These are phyloP conservation scores for Lentinula sp. DNA, from an alignment of 768 basidiomycete genomes.

Conservation along the genomic window DNA sequence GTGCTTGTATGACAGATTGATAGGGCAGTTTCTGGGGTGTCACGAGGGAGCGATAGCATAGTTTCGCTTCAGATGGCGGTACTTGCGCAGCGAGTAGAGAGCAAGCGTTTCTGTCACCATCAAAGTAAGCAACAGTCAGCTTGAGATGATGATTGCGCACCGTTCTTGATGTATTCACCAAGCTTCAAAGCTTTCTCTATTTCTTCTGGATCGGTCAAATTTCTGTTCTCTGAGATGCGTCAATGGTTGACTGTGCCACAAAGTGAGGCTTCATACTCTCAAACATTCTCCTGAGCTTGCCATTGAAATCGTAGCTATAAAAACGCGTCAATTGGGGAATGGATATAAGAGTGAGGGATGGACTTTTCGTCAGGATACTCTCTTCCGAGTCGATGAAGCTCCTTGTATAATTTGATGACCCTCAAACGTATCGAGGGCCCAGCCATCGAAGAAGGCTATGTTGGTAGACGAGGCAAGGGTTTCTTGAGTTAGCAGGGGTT, in stretches of 20 bases:
- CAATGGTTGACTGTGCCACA: too few relatives aligned
- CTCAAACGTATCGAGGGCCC: slow-evolving; percentile 50
- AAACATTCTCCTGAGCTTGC: slow-evolving; percentile 62
- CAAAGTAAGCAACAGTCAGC: background rate
- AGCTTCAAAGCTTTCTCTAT: slow-evolving; percentile 72
- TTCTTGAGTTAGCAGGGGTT: too few relatives aligned
- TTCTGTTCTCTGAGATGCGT: slow-evolving; percentile 49
- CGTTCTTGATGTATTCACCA: slow-evolving; percentile 83
- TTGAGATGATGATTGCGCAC: slow-evolving; percentile 30
- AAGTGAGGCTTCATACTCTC: slow-evolving; percentile 40
- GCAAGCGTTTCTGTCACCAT: slow-evolving; percentile 66
- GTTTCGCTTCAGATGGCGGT: slow-evolving; percentile 71
- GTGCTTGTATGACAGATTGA: background rate
- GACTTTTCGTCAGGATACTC: slow-evolving; percentile 82
- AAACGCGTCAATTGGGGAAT: slow-evolving; percentile 8
- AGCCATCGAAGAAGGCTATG: slow-evolving; percentile 32
- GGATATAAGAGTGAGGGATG: slow-evolving; percentile 22
- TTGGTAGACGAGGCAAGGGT: background rate
- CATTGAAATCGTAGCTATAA: slow-evolving; percentile 71
- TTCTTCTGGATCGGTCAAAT: slow-evolving; percentile 59
- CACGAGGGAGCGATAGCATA: slow-evolving; percentile 34
- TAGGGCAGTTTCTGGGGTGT: background rate
- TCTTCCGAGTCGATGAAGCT: slow-evolving; percentile 71
- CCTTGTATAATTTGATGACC: slow-evolving; percentile 74
- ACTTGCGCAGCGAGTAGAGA: slow-evolving; percentile 77